Evolutionary conservation across 305 asterid species (phyloP).

Genomic region (Fraxinus platypoda): DNA sequence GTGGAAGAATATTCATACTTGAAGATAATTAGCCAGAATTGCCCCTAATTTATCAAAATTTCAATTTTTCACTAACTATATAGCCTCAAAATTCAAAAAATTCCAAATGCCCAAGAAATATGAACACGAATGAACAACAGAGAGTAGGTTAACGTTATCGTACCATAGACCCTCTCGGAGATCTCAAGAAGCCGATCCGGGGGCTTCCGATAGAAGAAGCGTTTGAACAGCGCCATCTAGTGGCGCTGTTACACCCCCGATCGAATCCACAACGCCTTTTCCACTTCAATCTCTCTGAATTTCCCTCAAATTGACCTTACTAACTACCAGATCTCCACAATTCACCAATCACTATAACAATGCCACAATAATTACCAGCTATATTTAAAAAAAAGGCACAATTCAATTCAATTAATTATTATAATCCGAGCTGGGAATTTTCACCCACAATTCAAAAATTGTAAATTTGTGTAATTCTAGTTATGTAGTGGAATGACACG

Average conservation of each 20-base stretch:
- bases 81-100: neutral
- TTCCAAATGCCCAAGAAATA: neutral
- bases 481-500: neutral
- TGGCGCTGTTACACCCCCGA: slow-evolving; percentile 87
- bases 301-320: neutral
- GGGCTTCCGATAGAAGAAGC: slow-evolving; percentile 91
- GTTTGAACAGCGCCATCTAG: slow-evolving; percentile 96
- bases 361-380: slow-evolving; percentile 21
- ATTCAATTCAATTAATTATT: neutral
- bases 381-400: neutral
- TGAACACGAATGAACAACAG: slow-evolving; percentile 5
- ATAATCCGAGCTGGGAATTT: neutral
- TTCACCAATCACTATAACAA: slow-evolving; percentile 33
- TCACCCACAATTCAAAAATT: neutral
- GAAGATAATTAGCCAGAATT: neutral
- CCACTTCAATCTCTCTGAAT: slow-evolving; percentile 26
- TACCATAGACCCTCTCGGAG: slow-evolving; percentile 95
- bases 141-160: slow-evolving; percentile 13
- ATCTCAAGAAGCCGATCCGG: slow-evolving; percentile 98
- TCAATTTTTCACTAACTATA: neutral
- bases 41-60: neutral
- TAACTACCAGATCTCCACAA: slow-evolving; percentile 25
- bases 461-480: neutral
- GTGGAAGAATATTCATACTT: neutral
- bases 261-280: slow-evolving; percentile 61